phyloP scores from a whole-genome alignment of 768 basidiomycete species.

The Lactifluus piperatus region DNA sequence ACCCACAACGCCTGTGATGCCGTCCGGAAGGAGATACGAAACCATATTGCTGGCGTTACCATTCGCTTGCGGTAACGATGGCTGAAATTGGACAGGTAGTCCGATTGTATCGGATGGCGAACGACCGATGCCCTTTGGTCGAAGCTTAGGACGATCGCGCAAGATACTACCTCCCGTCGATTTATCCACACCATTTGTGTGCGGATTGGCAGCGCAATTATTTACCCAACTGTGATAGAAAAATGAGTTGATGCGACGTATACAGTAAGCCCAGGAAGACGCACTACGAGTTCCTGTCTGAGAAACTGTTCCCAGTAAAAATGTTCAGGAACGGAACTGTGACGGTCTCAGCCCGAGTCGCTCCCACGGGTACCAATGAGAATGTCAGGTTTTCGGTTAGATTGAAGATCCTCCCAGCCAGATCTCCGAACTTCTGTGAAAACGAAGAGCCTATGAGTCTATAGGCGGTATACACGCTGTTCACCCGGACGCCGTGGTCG shows the following conservation, averaged over 20 bases:
- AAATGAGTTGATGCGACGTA: background rate
- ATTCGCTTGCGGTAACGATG: conserved; percentile 36
- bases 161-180: background rate
- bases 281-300: conserved; percentile 44
- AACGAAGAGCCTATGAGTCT: conserved; percentile 35
- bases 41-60: conserved; percentile 45
- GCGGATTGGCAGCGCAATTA: conserved; percentile 46
- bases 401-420: conserved; percentile 48
- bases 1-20: conserved; percentile 52
- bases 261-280: conserved; percentile 21
- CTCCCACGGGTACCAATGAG: conserved; percentile 38
- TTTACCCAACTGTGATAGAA: conserved; percentile 41
- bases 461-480: conserved; percentile 57
- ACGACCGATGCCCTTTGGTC: conserved; percentile 33
- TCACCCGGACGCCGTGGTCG: conserved; percentile 55
- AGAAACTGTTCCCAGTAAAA: conserved; percentile 42
- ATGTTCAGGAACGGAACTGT: conserved; percentile 44
- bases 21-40: conserved; percentile 48
- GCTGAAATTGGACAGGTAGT: conserved; percentile 43
- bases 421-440: conserved; percentile 48
- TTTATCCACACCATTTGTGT: conserved; percentile 46
- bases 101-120: conserved; percentile 33
- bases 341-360: conserved; percentile 42
- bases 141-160: background rate
- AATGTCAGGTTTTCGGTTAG: conserved; percentile 40